These are phyloP conservation scores for Cephaloascus albidus DNA, from an alignment of 805 yeast species.

Conservation along the genomic window DNA sequence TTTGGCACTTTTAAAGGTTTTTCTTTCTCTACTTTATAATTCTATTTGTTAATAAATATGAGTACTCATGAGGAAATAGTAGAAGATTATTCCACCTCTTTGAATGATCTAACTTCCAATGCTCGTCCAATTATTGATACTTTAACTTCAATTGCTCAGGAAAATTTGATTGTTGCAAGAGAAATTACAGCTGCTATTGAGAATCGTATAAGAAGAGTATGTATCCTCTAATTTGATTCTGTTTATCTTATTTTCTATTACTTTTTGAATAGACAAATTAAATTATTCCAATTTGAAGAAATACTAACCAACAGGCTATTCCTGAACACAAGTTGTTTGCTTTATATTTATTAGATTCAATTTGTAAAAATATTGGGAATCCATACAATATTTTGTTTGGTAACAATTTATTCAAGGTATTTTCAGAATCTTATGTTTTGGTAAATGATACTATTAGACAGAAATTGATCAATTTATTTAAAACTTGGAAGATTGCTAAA, in stretches of 20 bases:
- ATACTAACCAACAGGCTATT: constrained; percentile 31
- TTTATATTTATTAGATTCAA: constrained; percentile 80
- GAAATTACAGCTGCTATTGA: constrained; percentile 72
- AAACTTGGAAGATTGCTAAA: constrained; percentile 77
- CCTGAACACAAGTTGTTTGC: constrained; percentile 82
- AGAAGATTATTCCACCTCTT: constrained; percentile 57
- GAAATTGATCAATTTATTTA: constrained; percentile 68
- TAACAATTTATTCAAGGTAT: constrained; percentile 56
- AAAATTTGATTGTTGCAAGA: constrained; percentile 67
- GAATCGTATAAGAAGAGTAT: constrained; percentile 54
- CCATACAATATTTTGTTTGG: constrained; percentile 83
- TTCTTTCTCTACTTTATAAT: background rate
- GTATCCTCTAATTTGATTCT: constrained; percentile 5
- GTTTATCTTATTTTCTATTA: background rate
- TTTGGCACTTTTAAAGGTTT: too few species aligned
- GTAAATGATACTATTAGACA: constrained; percentile 69
- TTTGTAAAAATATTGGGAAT: constrained; percentile 81
- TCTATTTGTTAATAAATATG: background rate
- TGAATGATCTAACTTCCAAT: constrained; percentile 75
- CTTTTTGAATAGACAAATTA: background rate
- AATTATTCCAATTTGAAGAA: constrained; percentile 1
- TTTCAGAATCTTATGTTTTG: constrained; percentile 67
- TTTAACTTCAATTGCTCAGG: constrained; percentile 79
- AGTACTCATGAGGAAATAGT: background rate
- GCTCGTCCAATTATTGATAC: constrained; percentile 85